Percentiles rank a stretch among this genome's conserved stretches.
These are phyloP conservation scores for Hypseocharis bilobata DNA, from an alignment of 441 rosid genomes.

Conservation along the genomic window DNA sequence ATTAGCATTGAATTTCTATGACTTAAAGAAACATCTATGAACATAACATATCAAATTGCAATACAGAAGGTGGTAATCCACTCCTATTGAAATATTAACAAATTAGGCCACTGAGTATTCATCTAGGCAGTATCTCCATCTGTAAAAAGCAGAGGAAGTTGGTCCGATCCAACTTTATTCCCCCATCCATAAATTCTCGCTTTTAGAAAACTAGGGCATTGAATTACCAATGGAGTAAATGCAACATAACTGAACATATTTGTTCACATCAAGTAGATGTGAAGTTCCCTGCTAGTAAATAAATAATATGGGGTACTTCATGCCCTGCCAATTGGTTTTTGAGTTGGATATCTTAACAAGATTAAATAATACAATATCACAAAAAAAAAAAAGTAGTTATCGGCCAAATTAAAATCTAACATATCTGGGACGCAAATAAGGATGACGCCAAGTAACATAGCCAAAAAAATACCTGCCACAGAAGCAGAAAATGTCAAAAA, in stretches of 20 bases:
- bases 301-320: too few species aligned
- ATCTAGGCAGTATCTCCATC: not conserved
- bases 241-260: not conserved
- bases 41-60: not conserved
- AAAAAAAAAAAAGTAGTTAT: not conserved
- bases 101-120: not conserved
- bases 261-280: not conserved
- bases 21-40: too few species aligned
- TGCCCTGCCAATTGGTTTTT: conserved; percentile 4
- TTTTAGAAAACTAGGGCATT: not conserved
- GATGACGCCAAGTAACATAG: conserved; percentile 7
- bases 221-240: not conserved
- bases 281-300: too few species aligned
- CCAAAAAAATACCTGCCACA: not conserved
- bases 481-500: conserved; percentile 15
- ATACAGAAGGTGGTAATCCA: not conserved
- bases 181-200: not conserved
- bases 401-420: not conserved
- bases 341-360: not conserved
- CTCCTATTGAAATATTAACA: not conserved
- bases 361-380: not conserved
- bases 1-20: not conserved
- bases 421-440: conserved; percentile 3
- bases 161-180: not conserved
- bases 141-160: not conserved